Evolutionary conservation across 805 yeast species (phyloP), one percentile per base, ranked within the genome.

Genomic region (Teunomyces cretensis): DNA sequence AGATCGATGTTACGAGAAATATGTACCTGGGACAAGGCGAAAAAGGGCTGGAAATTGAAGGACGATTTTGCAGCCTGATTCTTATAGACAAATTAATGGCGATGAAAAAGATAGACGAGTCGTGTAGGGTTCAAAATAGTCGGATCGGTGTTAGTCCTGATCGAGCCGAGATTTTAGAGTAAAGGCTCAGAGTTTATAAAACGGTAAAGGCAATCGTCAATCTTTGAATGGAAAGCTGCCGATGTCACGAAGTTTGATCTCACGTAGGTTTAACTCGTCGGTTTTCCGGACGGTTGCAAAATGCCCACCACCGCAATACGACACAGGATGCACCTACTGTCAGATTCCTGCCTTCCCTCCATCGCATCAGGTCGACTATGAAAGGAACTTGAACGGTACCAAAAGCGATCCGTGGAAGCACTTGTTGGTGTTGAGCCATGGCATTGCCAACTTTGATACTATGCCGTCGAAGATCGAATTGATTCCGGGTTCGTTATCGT

Each of bases 1-100:
- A 68, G 96, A 33, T 82, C 88, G 0, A 75, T 90, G 76, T 62
- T 90, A 42, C 77, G 79, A 39, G 75, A 80, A 33, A 78, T 88
- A 15, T 86, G 94, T 2, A 63, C 56, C 1, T 90, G 96, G 90
- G 80, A 83, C 50, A 63, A 67, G n/a, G 54, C 45, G 1, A 65
- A 62, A 32, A 76, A 77, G 44, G 85, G 84, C 0, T 88, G 96
- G 96, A 59, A 57, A 1, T 65, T 88, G 28, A 80, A 82, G 51
- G 72, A 71, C 1, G 89, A 81, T 26, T 26, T 26, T 26, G 28
- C 28, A 26, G 28, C 28, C 28, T 19, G 22, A 19, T 19, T 19
- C 6, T 19, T 19, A 19, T 19, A 19, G 22, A 19, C 22, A 19
- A 19, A 19, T 4, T 4, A 19, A 19, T 19, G 22, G 22, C 22